Percentiles rank a stretch among this genome's conserved stretches.
These are phyloP conservation scores for Dimargaris verticillata DNA, from an alignment of 192 early-diverging fungal species.

Conservation along the genomic window DNA sequence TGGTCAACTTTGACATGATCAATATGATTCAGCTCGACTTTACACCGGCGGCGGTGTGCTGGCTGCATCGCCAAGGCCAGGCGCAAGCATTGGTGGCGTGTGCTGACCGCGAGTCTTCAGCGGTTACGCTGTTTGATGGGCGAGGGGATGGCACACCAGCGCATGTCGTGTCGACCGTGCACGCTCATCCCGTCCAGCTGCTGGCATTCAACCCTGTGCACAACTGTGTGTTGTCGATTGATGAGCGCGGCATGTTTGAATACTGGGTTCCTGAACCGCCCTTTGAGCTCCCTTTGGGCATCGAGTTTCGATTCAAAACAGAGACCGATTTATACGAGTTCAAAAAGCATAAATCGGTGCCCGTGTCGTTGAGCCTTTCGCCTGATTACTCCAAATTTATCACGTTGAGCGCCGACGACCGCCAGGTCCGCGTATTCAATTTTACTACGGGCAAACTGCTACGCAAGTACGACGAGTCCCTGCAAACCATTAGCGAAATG, in stretches of 20 bases:
- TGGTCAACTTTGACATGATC: slow-evolving; percentile 98
- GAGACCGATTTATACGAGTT: slow-evolving; percentile 96
- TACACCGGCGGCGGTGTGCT: slow-evolving; percentile 61
- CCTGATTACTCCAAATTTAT: slow-evolving; percentile 70
- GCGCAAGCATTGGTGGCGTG: slow-evolving; percentile 68
- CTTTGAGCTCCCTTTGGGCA: slow-evolving; percentile 36
- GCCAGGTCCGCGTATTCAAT: slow-evolving; percentile 71
- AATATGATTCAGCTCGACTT: slow-evolving; percentile 74
- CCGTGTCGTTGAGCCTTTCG: slow-evolving; percentile 69
- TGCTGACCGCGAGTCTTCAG: slow-evolving; percentile 51
- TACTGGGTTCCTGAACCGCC: slow-evolving; percentile 74
- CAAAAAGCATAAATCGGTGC: slow-evolving; percentile 67
- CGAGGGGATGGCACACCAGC: slow-evolving; percentile 45
- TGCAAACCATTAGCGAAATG: slow-evolving; percentile 69
- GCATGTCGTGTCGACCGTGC: slow-evolving; percentile 43
- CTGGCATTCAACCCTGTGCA: slow-evolving; percentile 66
- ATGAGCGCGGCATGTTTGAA: slow-evolving; percentile 80
- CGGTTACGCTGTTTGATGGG: slow-evolving; percentile 73
- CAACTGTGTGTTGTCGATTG: slow-evolving; percentile 67
- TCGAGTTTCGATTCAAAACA: slow-evolving; percentile 71
- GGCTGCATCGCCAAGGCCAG: slow-evolving; percentile 71
- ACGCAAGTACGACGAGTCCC: slow-evolving; percentile 82
- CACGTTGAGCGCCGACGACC: slow-evolving; percentile 66
- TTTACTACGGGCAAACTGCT: slow-evolving; percentile 70
- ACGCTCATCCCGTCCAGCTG: slow-evolving; percentile 53